Percentiles rank a stretch among this genome's conserved stretches.
phyloP scores from a whole-genome alignment of 257 asterid genomes.

The Solanum sitiens region DNA sequence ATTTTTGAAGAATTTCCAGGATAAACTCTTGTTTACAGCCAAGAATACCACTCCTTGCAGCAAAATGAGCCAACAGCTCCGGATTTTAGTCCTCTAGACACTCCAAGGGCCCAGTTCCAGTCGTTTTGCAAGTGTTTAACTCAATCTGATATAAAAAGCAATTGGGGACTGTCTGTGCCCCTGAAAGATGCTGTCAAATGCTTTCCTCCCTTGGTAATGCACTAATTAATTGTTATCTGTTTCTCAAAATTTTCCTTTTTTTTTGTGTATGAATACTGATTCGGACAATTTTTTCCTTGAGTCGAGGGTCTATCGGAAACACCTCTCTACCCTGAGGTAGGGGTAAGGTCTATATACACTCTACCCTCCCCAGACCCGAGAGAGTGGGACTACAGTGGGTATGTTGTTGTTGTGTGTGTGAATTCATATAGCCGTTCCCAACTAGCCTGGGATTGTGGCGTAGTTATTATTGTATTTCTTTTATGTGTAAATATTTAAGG shows the following conservation, averaged over 20 bases:
- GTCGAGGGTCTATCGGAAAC: fast-evolving
- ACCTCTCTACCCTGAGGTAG: not conserved
- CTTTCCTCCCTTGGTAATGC: conserved; percentile 73
- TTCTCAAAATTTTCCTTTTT: not conserved
- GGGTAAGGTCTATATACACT: not conserved
- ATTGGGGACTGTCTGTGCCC: conserved; percentile 62
- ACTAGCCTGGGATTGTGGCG: not conserved
- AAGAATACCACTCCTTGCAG: conserved; percentile 17
- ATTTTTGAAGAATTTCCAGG: not conserved
- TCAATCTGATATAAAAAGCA: conserved; percentile 64
- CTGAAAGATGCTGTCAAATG: conserved; percentile 64
- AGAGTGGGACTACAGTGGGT: not conserved
- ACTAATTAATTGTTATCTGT: not conserved
- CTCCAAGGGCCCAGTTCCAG: conserved; percentile 33
- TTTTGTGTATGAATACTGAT: not conserved
- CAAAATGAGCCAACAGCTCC: conserved; percentile 38
- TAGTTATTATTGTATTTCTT: not conserved
- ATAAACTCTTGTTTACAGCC: not conserved
- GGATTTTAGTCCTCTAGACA: conserved; percentile 21
- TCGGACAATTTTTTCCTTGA: fast-evolving
- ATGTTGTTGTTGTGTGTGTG: not conserved
- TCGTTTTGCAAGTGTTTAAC: conserved; percentile 71
- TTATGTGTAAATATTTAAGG: not conserved
- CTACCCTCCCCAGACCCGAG: not conserved
- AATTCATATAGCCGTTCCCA: not conserved